Conservation (phyloP, 306 rosid species). For the Comarum palustre region DNA sequence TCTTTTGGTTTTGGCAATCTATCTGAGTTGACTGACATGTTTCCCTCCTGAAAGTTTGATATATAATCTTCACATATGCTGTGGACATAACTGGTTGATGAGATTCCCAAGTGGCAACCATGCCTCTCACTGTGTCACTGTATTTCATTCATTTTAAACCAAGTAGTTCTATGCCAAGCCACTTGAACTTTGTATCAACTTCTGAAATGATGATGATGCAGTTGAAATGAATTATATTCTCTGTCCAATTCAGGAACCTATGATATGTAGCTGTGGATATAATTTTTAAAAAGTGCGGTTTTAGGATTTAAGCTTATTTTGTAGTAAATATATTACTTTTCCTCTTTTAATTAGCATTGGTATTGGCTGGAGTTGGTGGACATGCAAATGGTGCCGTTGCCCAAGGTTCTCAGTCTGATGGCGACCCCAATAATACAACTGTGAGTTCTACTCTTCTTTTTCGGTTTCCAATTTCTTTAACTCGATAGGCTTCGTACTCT, state of each 20-base stretch:
- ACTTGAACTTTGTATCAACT: not conserved
- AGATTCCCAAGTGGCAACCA: conserved; percentile 1
- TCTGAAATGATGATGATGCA: not conserved
- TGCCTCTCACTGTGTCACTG: not conserved
- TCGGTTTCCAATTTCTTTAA: conserved; percentile 11
- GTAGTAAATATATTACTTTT: conserved; percentile 9
- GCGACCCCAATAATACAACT: conserved; percentile 81
- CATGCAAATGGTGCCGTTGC: conserved; percentile 61
- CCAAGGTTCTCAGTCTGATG: conserved; percentile 79
- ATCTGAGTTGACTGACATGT: not conserved
- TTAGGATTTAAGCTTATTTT: not conserved
- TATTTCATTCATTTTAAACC: not conserved
- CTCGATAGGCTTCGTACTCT: conserved; percentile 21
- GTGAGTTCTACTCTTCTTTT: conserved; percentile 47
- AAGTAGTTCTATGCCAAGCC: conserved; percentile 6
- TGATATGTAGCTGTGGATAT: not conserved
- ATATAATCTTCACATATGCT: not conserved
- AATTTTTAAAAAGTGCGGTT: not conserved
- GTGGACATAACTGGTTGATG: not conserved
- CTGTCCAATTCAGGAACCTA: not conserved
- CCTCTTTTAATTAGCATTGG: conserved; percentile 57
- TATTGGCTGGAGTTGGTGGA: conserved; percentile 94
- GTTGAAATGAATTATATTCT: not conserved
- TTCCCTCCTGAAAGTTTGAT: not conserved
- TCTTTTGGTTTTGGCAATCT: not conserved